Evolutionary conservation across 164 flowering plant species (phyloP).

Genomic region (Vitis amurensis): DNA sequence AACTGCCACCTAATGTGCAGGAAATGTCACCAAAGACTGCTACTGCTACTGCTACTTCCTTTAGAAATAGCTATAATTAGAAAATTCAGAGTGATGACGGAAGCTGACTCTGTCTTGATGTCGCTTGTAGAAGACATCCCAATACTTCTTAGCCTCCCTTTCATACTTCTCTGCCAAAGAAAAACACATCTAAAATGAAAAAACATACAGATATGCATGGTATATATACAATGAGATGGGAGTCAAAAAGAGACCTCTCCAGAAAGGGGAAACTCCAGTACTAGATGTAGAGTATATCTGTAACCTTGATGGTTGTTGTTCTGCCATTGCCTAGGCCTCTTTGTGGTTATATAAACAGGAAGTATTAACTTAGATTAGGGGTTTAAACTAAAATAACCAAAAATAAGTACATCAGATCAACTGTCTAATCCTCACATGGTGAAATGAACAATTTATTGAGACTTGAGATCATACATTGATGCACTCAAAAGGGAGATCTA

Average conservation of each 20-base stretch:
- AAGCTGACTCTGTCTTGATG: constrained; percentile 76
- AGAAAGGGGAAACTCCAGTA: constrained; percentile 62
- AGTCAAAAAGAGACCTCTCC: constrained; percentile 53
- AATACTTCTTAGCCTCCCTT: constrained; percentile 86
- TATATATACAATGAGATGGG: constrained; percentile 2
- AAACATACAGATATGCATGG: neutral
- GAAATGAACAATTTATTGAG: no score
- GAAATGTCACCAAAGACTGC: neutral
- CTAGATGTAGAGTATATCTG: constrained; percentile 57
- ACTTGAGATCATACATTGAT: no score
- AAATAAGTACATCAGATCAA: no score
- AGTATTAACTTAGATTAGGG: no score
- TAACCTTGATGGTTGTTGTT: constrained; percentile 24
- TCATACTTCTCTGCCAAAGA: constrained; percentile 70
- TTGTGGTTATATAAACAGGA: no score
- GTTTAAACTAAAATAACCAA: no score
- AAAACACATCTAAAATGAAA: neutral
- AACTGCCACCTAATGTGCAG: neutral
- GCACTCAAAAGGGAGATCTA: no score
- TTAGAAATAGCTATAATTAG: neutral
- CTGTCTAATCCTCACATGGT: no score
- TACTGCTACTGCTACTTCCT: no score
- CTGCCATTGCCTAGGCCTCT: no score
- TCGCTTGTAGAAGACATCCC: constrained; percentile 91
- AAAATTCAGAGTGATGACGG: neutral